phyloP scores from a whole-genome alignment of 768 basidiomycete species.

The Trametopsis cervina region DNA sequence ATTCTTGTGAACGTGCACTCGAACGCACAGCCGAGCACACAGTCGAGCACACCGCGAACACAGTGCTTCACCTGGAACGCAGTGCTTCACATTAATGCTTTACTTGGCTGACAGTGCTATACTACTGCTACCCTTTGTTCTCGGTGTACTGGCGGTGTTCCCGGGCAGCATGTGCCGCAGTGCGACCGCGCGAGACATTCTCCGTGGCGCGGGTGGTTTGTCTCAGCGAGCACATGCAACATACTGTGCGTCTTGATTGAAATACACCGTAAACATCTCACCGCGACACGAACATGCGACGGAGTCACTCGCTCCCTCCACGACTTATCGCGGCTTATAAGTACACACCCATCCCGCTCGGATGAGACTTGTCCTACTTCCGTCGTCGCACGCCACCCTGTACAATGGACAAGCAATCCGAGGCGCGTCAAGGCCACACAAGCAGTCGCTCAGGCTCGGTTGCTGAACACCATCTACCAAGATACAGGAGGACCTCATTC shows the following conservation, averaged over 20 bases:
- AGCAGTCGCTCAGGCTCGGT: too few relatives aligned
- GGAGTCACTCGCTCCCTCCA: neutral
- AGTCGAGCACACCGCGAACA: too few relatives aligned
- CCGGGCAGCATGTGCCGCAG: conserved; percentile 10
- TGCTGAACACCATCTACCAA: too few relatives aligned
- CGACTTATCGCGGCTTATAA: too few relatives aligned
- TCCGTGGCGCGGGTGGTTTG: conserved; percentile 13
- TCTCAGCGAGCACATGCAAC: conserved; percentile 14
- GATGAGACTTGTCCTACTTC: neutral
- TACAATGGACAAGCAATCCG: conserved; percentile 12
- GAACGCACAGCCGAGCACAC: too few relatives aligned
- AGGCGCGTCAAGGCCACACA: conserved; percentile 10
- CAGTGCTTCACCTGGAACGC: too few relatives aligned
- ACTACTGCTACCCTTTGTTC: too few relatives aligned
- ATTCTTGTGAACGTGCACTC: too few relatives aligned
- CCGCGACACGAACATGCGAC: conserved; percentile 5
- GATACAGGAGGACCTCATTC: conserved; percentile 9
- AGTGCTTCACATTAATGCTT: too few relatives aligned
- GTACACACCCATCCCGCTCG: too few relatives aligned
- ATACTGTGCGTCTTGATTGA: conserved; percentile 13
- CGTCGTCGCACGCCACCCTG: neutral
- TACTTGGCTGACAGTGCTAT: too few relatives aligned
- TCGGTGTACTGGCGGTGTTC: too few relatives aligned
- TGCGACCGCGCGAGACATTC: conserved; percentile 12
- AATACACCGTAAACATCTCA: conserved; percentile 12